Evolutionary conservation across 2,329 filamentous ascomycete genomes (phyloP), one percentile per base, ranked within the genome.

Genomic region (Aspergillus caelatus): DNA sequence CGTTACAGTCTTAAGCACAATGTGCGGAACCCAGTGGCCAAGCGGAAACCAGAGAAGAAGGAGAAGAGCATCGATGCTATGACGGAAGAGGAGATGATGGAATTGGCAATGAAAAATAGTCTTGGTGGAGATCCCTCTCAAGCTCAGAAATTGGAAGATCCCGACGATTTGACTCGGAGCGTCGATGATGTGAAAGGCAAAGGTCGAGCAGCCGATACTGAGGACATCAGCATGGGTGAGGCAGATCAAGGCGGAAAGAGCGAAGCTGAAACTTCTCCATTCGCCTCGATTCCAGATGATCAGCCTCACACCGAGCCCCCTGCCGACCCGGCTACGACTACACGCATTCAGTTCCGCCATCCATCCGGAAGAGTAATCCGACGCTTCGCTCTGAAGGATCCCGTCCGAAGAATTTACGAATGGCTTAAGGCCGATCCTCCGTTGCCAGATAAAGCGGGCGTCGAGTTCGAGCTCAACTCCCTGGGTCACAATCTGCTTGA

Each of bases 71-170:
- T 97, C 2, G 91, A 91, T 63, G 88, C 91, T 45, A 94, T 99
- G 90, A 97, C 93, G 0, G 95, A 99, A 75, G 94, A 98, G 57
- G 94, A 99, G 80, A 96, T 97, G 93, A 82, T 99, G 70, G 91
- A 97, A 77, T 89, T 97, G 86, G 95, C 95, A 0, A 78, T 99
- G 74, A 89, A 94, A 76, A 95, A 96, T 80, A 97, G 94, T 74
- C 81, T 98, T 53, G 89, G 88, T 16, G 71, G 65, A 46, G 86
- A 84, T 36, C 81, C 80, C 41, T 79, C 77, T 21, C 75, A 72
- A 66, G 74, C 71, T 71, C 75, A 73, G 0, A 89, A 87, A 69
- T 82, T 91, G 9, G 85, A 89, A 63, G 94, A 98, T 70, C 94
- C 94, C 0, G 95, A 99, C 78, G 89, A 92, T 39, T 83, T 97